These are phyloP conservation scores for Monosporascus sp. DNA, from an alignment of 2,329 filamentous ascomycete genomes.

Conservation along the genomic window DNA sequence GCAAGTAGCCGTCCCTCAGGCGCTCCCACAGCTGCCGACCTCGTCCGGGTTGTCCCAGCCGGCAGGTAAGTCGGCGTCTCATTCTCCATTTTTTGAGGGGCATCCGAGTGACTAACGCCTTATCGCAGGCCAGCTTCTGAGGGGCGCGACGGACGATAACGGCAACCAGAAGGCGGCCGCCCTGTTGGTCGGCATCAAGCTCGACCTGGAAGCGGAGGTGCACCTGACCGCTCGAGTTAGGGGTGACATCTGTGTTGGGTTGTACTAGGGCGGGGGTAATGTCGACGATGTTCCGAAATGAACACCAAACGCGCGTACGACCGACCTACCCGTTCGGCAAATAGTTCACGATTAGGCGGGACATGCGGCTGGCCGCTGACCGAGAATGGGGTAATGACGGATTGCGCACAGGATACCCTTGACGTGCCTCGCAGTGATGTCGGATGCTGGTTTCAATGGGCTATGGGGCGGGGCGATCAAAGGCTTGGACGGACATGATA, in stretches of 20 bases:
- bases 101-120: background rate
- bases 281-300: background rate
- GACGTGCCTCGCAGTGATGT: background rate
- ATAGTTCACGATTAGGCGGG: background rate
- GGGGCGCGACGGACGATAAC: slow-evolving; percentile 51
- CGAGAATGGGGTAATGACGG: background rate
- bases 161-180: slow-evolving; percentile 54
- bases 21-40: slow-evolving; percentile 27
- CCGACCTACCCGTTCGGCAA: too few species aligned
- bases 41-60: slow-evolving; percentile 33
- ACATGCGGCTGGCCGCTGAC: background rate
- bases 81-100: background rate
- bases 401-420: background rate
- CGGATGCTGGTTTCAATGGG: background rate
- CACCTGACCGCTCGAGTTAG: slow-evolving; percentile 55
- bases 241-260: slow-evolving; percentile 55
- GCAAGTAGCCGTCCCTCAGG: slow-evolving; percentile 19
- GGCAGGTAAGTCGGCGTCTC: slow-evolving; percentile 17
- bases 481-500: background rate
- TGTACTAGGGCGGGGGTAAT: slow-evolving; percentile 38
- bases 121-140: slow-evolving; percentile 46
- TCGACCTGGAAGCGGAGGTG: slow-evolving; percentile 58
- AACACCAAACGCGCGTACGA: too few species aligned
- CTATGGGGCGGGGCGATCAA: background rate
- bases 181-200: slow-evolving; percentile 56